Base-by-base conservation (phyloP, 1,139 yeast genomes). In the Kluyveromyces marxianus region DNA sequence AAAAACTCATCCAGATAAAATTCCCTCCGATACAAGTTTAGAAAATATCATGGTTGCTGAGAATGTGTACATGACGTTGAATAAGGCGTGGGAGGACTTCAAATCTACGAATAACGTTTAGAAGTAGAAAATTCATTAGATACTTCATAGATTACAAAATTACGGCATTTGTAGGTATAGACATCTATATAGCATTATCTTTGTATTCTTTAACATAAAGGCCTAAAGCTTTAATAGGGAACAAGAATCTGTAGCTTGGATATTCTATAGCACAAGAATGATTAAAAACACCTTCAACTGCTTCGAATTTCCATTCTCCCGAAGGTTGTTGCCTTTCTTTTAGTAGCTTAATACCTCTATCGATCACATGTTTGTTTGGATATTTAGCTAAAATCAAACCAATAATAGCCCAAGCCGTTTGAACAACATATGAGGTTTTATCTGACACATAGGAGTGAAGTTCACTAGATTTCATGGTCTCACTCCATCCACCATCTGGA, bases 401-500 rank as follows among this genome's bases (percentile, higher is more conserved):
- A 54, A 92, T 86, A 6, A 86, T 60, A 1, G 85, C 95, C 98
- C 98, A 94, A 0, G 97, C 77, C 0, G 97, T 89, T 62, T 90
- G 97, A 0, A 92, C 96, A 0, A 83, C 83, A 49, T 83, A 74
- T 1, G 96, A 81, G 6, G 21, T 7, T 44, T 72, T 62, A 10
- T 74, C 76, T 25, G 78, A 75, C 3, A 92, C 86, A 65, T 90
- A 94, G 0, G 83, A 71, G 55, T 84, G 94, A 8, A 63, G 45
- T 62, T 90, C 97, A 59, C 92, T 83, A 2, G 94, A 75, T 55
- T 69, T 83, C 85, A 84, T 83, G 1, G 82, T 74, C 64, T 94
- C 99, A 45, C 95, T 87, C 98, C 98, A 94, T 0, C 98, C 98
- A 25, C 98, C 99, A 63, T 92, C 98, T 3, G 66, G 66, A 58